phyloP scores from a whole-genome alignment of 495 filamentous ascomycete genomes.

The Penicillium maclennaniae region DNA sequence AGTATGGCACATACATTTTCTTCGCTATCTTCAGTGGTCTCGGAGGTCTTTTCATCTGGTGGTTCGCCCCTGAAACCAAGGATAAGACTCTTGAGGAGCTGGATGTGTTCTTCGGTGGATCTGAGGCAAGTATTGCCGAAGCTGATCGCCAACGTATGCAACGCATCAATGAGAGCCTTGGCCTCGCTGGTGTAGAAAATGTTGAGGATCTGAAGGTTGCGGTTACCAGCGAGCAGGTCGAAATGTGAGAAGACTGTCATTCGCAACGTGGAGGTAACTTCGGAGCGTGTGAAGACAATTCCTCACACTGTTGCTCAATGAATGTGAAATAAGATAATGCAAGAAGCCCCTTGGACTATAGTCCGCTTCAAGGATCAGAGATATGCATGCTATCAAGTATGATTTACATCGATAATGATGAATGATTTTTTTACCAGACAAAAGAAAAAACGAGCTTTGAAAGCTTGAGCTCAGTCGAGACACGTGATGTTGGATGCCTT shows the following conservation, averaged over 20 bases:
- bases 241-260: background rate
- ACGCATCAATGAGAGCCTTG: conserved; percentile 27
- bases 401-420: too few species aligned
- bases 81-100: conserved; percentile 6
- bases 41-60: conserved; percentile 46
- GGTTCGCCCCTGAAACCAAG: conserved; percentile 36
- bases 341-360: too few species aligned
- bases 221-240: conserved; percentile 1
- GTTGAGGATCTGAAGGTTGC: conserved; percentile 26
- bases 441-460: too few species aligned
- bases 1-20: conserved; percentile 44
- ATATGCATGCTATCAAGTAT: too few species aligned
- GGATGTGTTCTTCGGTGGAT: conserved; percentile 1
- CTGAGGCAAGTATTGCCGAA: conserved; percentile 21
- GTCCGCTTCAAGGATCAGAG: too few species aligned
- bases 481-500: too few species aligned
- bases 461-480: too few species aligned
- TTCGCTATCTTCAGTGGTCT: conserved; percentile 45
- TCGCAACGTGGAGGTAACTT: background rate
- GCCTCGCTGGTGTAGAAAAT: conserved; percentile 25
- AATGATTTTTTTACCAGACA: too few species aligned
- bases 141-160: conserved; percentile 28
- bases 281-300: too few species aligned
- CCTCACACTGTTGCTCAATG: too few species aligned
- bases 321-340: too few species aligned